Conservation (phyloP, 202 grass and related monocot species). For the Bolboschoenoplectus hybrid region DNA sequence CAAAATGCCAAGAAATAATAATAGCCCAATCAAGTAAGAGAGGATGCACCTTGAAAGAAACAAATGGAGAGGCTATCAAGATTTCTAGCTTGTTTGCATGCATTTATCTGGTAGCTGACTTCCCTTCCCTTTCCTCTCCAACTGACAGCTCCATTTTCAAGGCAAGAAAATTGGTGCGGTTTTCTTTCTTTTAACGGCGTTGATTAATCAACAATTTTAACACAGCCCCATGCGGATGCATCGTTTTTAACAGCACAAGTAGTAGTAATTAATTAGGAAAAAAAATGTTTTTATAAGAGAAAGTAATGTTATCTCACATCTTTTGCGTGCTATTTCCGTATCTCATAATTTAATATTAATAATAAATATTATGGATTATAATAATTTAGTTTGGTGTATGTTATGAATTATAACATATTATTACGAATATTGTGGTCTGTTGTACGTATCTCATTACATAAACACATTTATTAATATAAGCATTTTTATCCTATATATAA, state of each 20-base stretch:
- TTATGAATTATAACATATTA: too few species aligned
- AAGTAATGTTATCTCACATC: too few species aligned
- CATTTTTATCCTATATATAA: too few species aligned
- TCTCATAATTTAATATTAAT: too few species aligned
- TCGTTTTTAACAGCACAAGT: not conserved
- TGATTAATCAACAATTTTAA: conserved; percentile 19
- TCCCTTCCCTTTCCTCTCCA: conserved; percentile 7
- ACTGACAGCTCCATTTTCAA: conserved; percentile 4
- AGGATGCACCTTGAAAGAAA: conserved; percentile 27
- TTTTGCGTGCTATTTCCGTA: too few species aligned
- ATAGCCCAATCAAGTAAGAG: conserved; percentile 1
- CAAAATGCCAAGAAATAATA: conserved; percentile 41
- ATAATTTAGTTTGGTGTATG: too few species aligned
- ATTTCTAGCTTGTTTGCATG: conserved; percentile 32
- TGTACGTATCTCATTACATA: too few species aligned
- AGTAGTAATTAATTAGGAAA: not conserved
- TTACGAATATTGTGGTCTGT: too few species aligned
- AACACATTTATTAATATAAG: too few species aligned
- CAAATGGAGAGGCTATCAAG: not conserved
- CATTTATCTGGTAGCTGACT: conserved; percentile 26
- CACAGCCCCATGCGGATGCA: conserved; percentile 4
- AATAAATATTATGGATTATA: too few species aligned
- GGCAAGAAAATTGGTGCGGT: conserved; percentile 14
- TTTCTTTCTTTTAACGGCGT: conserved; percentile 38
- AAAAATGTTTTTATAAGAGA: too few species aligned